These are phyloP conservation scores for Lentinus brumalis DNA, from an alignment of 768 basidiomycete species.

Conservation along the genomic window DNA sequence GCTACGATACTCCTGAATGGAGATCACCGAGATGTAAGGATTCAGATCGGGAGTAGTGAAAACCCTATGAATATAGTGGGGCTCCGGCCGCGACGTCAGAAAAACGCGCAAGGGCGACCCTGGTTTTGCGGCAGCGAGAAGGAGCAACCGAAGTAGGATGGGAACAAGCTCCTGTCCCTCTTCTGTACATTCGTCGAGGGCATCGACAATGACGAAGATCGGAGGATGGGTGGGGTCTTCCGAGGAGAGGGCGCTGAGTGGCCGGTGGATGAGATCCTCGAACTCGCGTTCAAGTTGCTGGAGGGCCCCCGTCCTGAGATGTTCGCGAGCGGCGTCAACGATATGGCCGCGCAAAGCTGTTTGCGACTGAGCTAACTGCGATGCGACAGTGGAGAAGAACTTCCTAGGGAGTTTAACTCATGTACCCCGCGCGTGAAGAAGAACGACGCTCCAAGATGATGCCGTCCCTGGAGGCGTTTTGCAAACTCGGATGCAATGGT, in stretches of 20 bases:
- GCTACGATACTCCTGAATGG: not conserved
- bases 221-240: not conserved
- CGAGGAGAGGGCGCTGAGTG: not conserved
- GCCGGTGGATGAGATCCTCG: conserved; percentile 16
- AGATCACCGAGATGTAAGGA: not conserved
- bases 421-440: conserved; percentile 31
- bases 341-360: conserved; percentile 8
- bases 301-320: not conserved
- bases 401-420: conserved; percentile 22
- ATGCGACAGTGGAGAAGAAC: conserved; percentile 35
- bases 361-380: conserved; percentile 29
- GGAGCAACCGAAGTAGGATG: not conserved
- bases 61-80: not conserved
- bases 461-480: conserved; percentile 15
- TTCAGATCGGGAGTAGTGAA: not conserved
- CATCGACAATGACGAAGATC: conserved; percentile 39
- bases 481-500: conserved; percentile 38
- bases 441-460: conserved; percentile 35
- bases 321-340: not conserved
- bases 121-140: not conserved
- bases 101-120: not conserved
- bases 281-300: not conserved
- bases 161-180: conserved; percentile 1
- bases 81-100: conserved; percentile 1
- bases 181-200: conserved; percentile 36